Percentiles rank a stretch among this genome's conserved stretches.
phyloP scores from a whole-genome alignment of 495 filamentous ascomycete species.

The Annulohypoxylon stygium region DNA sequence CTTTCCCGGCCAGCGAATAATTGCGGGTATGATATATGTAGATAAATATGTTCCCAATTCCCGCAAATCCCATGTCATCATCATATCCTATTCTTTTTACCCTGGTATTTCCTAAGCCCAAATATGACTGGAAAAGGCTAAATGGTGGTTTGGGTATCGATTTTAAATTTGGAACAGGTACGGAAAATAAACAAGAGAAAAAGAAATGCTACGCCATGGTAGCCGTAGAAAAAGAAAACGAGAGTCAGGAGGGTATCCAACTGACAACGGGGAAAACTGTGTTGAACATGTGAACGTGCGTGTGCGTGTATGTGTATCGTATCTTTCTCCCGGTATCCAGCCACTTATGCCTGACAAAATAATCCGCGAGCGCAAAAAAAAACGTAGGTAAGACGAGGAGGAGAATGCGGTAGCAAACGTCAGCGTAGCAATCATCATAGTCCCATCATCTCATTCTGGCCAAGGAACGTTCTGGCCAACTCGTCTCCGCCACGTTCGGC shows the following conservation, averaged over 20 bases:
- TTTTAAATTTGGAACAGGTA: conserved; percentile 42
- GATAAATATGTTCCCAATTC: conserved; percentile 34
- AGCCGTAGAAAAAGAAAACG: conserved; percentile 19
- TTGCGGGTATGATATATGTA: conserved; percentile 31
- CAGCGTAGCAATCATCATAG: conserved; percentile 42
- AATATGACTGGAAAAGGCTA: conserved; percentile 31
- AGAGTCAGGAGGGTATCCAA: conserved; percentile 37
- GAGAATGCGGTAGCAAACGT: conserved; percentile 38
- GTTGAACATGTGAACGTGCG: conserved; percentile 44
- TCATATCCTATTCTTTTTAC: conserved; percentile 43
- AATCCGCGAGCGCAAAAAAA: conserved; percentile 35
- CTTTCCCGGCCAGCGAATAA: conserved; percentile 36
- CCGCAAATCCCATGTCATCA: conserved; percentile 33
- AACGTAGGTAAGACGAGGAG: conserved; percentile 44
- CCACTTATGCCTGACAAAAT: conserved; percentile 23
- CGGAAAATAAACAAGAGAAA: conserved; percentile 17
- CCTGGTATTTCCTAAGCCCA: conserved; percentile 39
- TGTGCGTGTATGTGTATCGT: conserved; percentile 23
- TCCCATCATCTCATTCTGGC: conserved; percentile 67
- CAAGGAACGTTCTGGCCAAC: conserved; percentile 85
- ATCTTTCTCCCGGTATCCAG: conserved; percentile 34
- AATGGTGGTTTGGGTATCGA: conserved; percentile 41
- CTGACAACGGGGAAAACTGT: conserved; percentile 32
- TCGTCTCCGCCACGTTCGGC: conserved; percentile 88
- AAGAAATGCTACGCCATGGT: conserved; percentile 20